These are phyloP conservation scores for Saururus chinensis DNA, from an alignment of 164 flowering plant species.

Conservation along the genomic window DNA sequence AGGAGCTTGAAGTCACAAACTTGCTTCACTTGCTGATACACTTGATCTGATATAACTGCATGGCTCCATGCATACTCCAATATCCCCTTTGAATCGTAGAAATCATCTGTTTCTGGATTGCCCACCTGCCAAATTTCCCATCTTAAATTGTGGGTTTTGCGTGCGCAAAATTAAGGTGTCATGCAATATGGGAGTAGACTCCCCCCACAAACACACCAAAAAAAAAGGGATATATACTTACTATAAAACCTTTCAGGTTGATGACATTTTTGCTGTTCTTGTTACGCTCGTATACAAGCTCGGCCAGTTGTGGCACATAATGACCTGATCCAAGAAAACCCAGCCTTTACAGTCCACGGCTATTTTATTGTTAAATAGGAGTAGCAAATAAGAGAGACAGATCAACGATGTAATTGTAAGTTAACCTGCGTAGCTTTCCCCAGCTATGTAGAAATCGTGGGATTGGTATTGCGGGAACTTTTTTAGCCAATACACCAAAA, in stretches of 20 bases:
- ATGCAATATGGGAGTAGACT: too few species aligned
- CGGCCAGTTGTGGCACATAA: slow-evolving; percentile 70
- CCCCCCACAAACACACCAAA: too few species aligned
- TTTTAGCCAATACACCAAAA: slow-evolving; percentile 54
- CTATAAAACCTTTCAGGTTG: slow-evolving; percentile 63
- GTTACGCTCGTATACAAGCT: slow-evolving; percentile 46
- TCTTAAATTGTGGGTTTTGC: not conserved
- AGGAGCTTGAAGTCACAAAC: slow-evolving; percentile 38
- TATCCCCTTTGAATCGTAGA: slow-evolving; percentile 41
- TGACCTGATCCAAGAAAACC: slow-evolving; percentile 31
- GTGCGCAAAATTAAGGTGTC: too few species aligned
- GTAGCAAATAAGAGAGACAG: not conserved
- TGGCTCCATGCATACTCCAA: slow-evolving; percentile 76
- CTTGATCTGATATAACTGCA: slow-evolving; percentile 44
- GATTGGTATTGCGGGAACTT: slow-evolving; percentile 46
- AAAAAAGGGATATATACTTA: slow-evolving; percentile 6
- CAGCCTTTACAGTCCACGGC: not conserved
- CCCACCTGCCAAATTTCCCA: slow-evolving; percentile 37
- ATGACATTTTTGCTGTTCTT: slow-evolving; percentile 23
- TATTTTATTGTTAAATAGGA: not conserved
- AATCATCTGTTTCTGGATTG: slow-evolving; percentile 56
- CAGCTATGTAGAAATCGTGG: slow-evolving; percentile 54
- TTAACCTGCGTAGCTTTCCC: slow-evolving; percentile 26
- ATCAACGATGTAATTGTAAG: not conserved
- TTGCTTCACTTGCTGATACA: slow-evolving; percentile 21